Evolutionary conservation across 2,329 filamentous ascomycete genomes (phyloP).

Genomic region (Ascochyta rabiei): DNA sequence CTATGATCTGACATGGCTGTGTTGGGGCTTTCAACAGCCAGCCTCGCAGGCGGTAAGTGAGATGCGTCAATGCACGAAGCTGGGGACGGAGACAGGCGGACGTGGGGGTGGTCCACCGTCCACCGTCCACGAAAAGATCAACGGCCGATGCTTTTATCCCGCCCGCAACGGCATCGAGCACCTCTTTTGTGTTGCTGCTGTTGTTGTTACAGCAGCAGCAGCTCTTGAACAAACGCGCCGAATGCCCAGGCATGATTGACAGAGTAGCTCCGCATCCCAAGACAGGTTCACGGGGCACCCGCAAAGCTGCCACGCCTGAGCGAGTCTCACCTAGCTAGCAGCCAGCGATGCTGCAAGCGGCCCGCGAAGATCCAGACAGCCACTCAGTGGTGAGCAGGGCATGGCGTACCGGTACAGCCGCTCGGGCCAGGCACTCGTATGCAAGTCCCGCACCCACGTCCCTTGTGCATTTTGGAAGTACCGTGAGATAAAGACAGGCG

Average conservation of each 20-base stretch:
- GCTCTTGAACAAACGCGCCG: background rate
- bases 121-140: background rate
- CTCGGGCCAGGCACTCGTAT: slow-evolving; percentile 5
- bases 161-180: background rate
- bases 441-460: slow-evolving; percentile 3
- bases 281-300: background rate
- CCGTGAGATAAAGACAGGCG: slow-evolving; percentile 8
- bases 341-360: slow-evolving; percentile 6
- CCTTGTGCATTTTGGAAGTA: background rate
- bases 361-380: slow-evolving; percentile 11
- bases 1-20: background rate
- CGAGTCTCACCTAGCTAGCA: slow-evolving; percentile 3
- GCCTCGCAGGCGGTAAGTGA: slow-evolving; percentile 12
- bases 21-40: background rate
- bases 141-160: slow-evolving; percentile 2
- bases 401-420: background rate
- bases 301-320: slow-evolving; percentile 1
- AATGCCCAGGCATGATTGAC: background rate
- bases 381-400: slow-evolving; percentile 20
- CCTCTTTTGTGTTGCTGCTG: no score
- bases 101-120: slow-evolving; percentile 14
- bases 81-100: slow-evolving; percentile 17
- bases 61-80: slow-evolving; percentile 10
- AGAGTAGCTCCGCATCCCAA: background rate
- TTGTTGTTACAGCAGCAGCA: background rate